Evolutionary conservation across 2,329 filamentous ascomycete genomes (phyloP), one percentile per base, ranked within the genome.

Genomic region (Grosmannia huntii): DNA sequence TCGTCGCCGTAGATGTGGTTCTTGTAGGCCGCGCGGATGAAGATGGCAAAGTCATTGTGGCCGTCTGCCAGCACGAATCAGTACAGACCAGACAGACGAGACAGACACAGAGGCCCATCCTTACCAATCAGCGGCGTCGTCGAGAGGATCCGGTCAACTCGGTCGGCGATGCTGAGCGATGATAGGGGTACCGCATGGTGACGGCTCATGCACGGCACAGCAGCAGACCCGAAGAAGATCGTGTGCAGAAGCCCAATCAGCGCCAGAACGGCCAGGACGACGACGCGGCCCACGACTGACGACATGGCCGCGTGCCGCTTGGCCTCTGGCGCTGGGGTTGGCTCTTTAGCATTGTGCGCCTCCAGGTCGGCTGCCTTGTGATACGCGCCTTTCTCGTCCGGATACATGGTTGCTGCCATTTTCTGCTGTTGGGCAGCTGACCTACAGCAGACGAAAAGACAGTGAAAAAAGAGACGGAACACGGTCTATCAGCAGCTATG

Each of bases 1-100:
- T 84, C 81, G 14, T 79, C 71, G 61, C 77, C 74, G 67, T 95
- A 86, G 64, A 97, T 90, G 61, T 87, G 84, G 67, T 96, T 96
- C 46, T 84, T 75, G 66, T 84, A 92, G 4, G 73, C 46, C 6
- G 65, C 71, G 44, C 90, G 82, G 56, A 96, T 76, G 31, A 86
- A 70, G 46, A 94, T 85, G 25, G 92, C 81, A 54, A 97, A 78
- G 68, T 97, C 92, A 72, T 95, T 87, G 68, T 96, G 91, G 0
- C 91, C 91, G 70, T 96, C 91, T 91, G 63, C 2, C 19, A 14
- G 46, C 14, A 16, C 2, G 9, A 5, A 16, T 3, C 14, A n/a
- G 12, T 16, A 36, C 9, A 1, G 11, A n/a, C 16, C 23, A 16
- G 7, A 27, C 14, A 46, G 19, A 23, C 7, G n/a, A n/a, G n/a